Percentiles rank a stretch among this genome's conserved stretches.
phyloP scores from a whole-genome alignment of 177 flowering plant genomes.

The Vitis hybrid region DNA sequence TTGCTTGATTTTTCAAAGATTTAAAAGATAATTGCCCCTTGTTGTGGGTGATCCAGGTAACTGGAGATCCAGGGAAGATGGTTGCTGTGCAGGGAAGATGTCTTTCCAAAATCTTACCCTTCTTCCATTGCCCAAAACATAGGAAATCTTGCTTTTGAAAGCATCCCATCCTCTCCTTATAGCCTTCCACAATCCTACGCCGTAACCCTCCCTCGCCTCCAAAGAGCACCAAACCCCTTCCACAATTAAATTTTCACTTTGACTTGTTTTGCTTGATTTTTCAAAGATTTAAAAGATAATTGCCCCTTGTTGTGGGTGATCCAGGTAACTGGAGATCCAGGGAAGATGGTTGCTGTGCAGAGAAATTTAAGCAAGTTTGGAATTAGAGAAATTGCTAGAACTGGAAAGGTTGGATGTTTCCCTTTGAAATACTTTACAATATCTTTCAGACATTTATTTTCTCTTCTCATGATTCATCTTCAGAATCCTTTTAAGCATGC shows the following conservation, averaged over 20 bases:
- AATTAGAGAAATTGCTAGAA: conserved; percentile 86
- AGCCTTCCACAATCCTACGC: too few relatives aligned
- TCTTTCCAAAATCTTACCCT: too few relatives aligned
- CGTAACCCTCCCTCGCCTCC: too few relatives aligned
- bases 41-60: conserved; percentile 54
- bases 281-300: neutral
- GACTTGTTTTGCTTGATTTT: conserved; percentile 1
- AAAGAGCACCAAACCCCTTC: too few relatives aligned
- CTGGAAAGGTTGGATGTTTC: conserved; percentile 76
- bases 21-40: neutral
- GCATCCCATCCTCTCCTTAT: too few relatives aligned
- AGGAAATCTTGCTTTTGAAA: too few relatives aligned
- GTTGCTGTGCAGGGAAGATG: conserved; percentile 77
- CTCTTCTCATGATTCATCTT: neutral
- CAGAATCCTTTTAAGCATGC: neutral
- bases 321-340: conserved; percentile 99
- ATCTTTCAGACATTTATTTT: neutral
- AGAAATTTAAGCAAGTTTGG: conserved; percentile 86
- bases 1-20: neutral
- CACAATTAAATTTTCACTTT: neutral
- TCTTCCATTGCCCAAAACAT: too few relatives aligned
- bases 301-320: conserved; percentile 4
- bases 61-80: conserved; percentile 99
- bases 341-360: conserved; percentile 83
- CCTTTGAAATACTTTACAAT: neutral